phyloP scores from a whole-genome alignment of 78 protist species.

The Guillardia theta region DNA sequence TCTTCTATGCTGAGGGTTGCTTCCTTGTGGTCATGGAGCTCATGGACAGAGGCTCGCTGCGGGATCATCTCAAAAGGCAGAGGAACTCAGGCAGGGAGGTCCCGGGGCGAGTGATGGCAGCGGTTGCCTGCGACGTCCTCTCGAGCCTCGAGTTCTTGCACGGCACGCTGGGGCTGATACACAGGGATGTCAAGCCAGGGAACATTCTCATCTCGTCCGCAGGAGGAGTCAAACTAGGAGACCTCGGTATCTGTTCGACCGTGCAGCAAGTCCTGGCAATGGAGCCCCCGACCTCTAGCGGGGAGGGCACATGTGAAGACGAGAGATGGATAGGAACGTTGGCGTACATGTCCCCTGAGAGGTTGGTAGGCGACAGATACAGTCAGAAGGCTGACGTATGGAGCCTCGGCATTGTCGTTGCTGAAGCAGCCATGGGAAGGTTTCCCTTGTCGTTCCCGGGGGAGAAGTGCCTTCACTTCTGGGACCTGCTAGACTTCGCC shows the following conservation, averaged over 20 bases:
- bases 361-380: not conserved
- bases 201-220: not conserved
- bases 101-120: not conserved
- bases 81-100: not conserved
- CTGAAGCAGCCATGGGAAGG: conserved; percentile 21
- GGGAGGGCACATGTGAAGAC: not conserved
- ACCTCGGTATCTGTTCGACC: not conserved
- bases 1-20: not conserved
- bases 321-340: not conserved
- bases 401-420: not conserved
- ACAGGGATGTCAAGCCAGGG: conserved; percentile 26
- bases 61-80: not conserved
- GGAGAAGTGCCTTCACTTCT: no score
- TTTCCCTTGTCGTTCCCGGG: not conserved
- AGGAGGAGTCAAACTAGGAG: not conserved
- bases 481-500: no score
- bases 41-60: conserved; percentile 16
- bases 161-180: not conserved
- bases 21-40: not conserved
- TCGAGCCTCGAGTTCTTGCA: not conserved
- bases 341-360: not conserved
- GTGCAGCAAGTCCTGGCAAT: not conserved
- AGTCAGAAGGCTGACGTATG: not conserved
- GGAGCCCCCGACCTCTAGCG: not conserved
- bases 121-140: not conserved